Evolutionary conservation across 2,329 filamentous ascomycete genomes (phyloP), one percentile per base, ranked within the genome.

Genomic region (Fusarium coffeatum): DNA sequence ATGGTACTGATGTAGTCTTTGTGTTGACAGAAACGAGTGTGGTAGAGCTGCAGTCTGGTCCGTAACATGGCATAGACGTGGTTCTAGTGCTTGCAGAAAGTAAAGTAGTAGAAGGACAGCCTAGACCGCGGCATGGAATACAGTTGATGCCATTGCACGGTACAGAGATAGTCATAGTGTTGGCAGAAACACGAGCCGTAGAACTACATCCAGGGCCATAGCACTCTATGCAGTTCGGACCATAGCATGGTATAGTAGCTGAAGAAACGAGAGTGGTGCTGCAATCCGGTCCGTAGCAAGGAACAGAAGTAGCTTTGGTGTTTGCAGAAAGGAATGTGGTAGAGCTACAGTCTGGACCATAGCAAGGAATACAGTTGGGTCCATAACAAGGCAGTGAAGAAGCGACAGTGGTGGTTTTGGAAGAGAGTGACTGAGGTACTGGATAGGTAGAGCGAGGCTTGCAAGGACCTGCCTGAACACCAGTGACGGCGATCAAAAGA

Each of bases 371-470:
- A n/a, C 34, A 37, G 6, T 37, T 37, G 9, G 34, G 34, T 4
- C 34, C 34, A 10, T 37, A 37, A 12, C 34, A 37, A 12, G 34
- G 34, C 6, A n/a, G 18, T 37, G 54, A 60, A 43, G 49, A 34
- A 55, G 42, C 12, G 23, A 54, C 16, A 40, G 59, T 68, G 28
- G 28, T n/a, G 18, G 34, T 42, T 15, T 46, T 47, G 20, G 32
- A 50, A n/a, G 47, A 60, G 3, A 41, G 45, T 51, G 55, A 57
- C 25, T 51, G 40, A 16, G 68, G 41, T 23, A 71, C n/a, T 10
- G 64, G 41, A 49, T 70, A 61, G 46, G 68, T 65, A 42, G 68
- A 60, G 16, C 68, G 59, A 49, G 68, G 68, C n/a, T 64, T 67
- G 18, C 68, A 70, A 27, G 55, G 68, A 6, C 68, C 68, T 34